These are phyloP conservation scores for Penicillium soppii DNA, from an alignment of 495 filamentous ascomycete species.

Conservation along the genomic window DNA sequence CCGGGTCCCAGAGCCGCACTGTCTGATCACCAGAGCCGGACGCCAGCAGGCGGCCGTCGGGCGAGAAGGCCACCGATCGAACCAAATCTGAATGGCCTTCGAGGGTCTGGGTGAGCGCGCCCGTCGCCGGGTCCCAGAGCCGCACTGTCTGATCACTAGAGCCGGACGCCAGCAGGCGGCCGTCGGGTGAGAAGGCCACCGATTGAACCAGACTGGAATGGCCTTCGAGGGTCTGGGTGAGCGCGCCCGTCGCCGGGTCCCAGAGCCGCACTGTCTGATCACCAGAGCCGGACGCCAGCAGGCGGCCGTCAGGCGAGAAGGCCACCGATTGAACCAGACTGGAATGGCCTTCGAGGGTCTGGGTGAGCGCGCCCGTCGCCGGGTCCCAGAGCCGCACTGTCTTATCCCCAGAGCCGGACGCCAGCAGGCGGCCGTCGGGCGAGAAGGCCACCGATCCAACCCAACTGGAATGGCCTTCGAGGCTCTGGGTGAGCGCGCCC, in stretches of 20 bases:
- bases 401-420: slow-evolving; percentile 20
- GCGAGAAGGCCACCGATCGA: too few relatives aligned
- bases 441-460: slow-evolving; percentile 24
- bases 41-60: background rate
- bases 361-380: background rate
- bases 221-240: background rate
- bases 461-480: slow-evolving; percentile 16
- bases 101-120: too few relatives aligned
- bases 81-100: too few relatives aligned
- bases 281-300: slow-evolving; percentile 14
- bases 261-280: slow-evolving; percentile 6
- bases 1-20: background rate
- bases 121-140: slow-evolving; percentile 26
- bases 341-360: slow-evolving; percentile 23
- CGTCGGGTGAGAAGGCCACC: slow-evolving; percentile 30
- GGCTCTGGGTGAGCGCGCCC: slow-evolving; percentile 9
- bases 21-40: background rate
- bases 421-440: slow-evolving; percentile 15
- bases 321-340: slow-evolving; percentile 8
- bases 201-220: background rate
- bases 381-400: slow-evolving; percentile 31
- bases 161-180: slow-evolving; percentile 18
- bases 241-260: background rate
- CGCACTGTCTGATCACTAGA: slow-evolving; percentile 15
- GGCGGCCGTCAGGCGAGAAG: slow-evolving; percentile 22